Percentiles rank a stretch among this genome's conserved stretches.
These are phyloP conservation scores for Picea sitchensis DNA, from an alignment of 75 land plant genomes.

Conservation along the genomic window DNA sequence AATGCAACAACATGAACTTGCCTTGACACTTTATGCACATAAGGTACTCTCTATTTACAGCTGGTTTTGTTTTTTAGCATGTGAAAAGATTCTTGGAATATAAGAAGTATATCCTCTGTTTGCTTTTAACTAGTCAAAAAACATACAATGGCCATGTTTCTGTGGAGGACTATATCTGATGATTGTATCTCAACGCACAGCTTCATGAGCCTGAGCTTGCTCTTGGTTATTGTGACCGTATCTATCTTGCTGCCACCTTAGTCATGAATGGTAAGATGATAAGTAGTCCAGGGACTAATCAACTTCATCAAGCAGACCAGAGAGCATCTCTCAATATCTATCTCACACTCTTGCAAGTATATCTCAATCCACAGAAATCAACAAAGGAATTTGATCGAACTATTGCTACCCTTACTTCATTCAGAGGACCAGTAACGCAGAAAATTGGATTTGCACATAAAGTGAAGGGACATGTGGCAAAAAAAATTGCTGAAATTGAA, in stretches of 20 bases:
- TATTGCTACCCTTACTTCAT: constrained; percentile 31
- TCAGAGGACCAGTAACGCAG: constrained; percentile 23
- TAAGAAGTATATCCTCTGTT: not conserved
- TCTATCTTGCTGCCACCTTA: constrained; percentile 36
- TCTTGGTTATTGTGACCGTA: constrained; percentile 87
- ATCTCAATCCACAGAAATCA: constrained; percentile 71
- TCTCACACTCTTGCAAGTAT: constrained; percentile 88
- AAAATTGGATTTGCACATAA: constrained; percentile 32
- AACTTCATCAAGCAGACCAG: constrained; percentile 23
- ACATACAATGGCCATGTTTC: not conserved
- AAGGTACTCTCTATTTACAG: constrained; percentile 53
- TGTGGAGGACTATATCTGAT: not conserved
- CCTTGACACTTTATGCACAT: constrained; percentile 90
- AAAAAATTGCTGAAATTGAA: constrained; percentile 84
- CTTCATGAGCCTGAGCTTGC: constrained; percentile 85
- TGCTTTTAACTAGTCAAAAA: not conserved
- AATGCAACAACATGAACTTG: constrained; percentile 91
- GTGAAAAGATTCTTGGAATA: not conserved
- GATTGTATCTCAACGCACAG: constrained; percentile 35
- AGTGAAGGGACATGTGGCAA: constrained; percentile 40
- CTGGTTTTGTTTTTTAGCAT: not conserved
- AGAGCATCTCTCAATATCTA: constrained; percentile 66
- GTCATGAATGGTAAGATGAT: constrained; percentile 8
- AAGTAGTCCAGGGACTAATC: not conserved
- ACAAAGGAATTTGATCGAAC: constrained; percentile 65